phyloP scores from a whole-genome alignment of 805 yeast species.

The Wilhelminamyces savonicus region DNA sequence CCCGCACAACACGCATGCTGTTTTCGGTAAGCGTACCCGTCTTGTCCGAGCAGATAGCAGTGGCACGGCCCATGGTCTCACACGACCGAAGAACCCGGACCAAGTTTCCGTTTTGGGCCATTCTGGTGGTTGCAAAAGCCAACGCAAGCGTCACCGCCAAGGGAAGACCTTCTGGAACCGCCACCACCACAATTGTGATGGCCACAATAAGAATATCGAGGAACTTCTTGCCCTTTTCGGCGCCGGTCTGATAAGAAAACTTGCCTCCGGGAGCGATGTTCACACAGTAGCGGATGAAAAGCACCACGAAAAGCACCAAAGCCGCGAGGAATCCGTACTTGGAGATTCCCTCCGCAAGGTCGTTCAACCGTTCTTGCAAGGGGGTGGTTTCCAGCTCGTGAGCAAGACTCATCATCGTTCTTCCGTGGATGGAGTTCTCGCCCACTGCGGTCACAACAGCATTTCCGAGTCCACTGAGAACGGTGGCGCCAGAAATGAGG shows the following conservation, averaged over 20 bases:
- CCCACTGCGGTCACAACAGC: conserved; percentile 92
- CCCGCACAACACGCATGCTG: conserved; percentile 83
- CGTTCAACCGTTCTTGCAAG: conserved; percentile 71
- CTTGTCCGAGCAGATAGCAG: conserved; percentile 94
- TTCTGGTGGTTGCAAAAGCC: conserved; percentile 96
- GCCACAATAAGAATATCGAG: conserved; percentile 85
- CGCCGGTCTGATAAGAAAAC: conserved; percentile 40
- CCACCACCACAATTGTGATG: conserved; percentile 90
- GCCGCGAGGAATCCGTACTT: conserved; percentile 89
- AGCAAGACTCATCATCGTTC: conserved; percentile 76
- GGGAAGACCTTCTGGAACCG: conserved; percentile 99
- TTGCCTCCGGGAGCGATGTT: conserved; percentile 48
- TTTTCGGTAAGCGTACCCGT: conserved; percentile 97
- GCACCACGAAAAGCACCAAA: conserved; percentile 66
- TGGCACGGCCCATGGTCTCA: conserved; percentile 99
- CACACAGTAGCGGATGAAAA: conserved; percentile 69
- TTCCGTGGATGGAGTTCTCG: conserved; percentile 80
- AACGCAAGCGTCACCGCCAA: conserved; percentile 93
- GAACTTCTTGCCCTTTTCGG: conserved; percentile 80
- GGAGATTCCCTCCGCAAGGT: conserved; percentile 90
- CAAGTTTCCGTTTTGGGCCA: conserved; percentile 93
- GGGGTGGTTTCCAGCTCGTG: conserved; percentile 84
- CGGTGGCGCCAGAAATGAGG: conserved; percentile 85
- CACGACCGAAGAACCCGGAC: conserved; percentile 92
- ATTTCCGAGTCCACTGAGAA: conserved; percentile 78